Percentiles rank a stretch among this genome's conserved stretches.
Evolutionary conservation across 495 filamentous ascomycete genomes (phyloP).

Genomic region (Rhypophila decipiens): DNA sequence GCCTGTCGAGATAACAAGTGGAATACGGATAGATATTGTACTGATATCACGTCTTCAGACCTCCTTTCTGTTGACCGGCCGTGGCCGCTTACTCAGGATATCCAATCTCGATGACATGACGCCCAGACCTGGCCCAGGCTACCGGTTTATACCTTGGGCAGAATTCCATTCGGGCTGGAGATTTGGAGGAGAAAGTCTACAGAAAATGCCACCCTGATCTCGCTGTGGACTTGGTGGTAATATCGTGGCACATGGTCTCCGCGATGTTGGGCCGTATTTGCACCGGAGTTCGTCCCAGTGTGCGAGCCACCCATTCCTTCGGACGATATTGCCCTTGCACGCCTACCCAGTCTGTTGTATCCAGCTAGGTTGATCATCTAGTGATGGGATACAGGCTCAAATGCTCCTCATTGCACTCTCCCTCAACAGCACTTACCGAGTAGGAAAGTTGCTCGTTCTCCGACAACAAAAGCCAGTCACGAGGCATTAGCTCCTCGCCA

Average conservation of each 20-base stretch:
- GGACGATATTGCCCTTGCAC: not conserved
- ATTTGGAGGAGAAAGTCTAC: too few relatives aligned
- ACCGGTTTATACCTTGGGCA: not conserved
- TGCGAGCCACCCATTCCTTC: not conserved
- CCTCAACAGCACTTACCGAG: not conserved
- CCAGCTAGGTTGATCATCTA: not conserved
- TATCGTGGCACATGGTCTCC: not conserved
- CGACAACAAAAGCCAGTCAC: not conserved
- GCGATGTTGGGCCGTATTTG: not conserved
- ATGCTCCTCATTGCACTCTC: slow-evolving; percentile 1
- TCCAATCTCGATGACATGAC: not conserved
- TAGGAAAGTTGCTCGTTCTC: not conserved
- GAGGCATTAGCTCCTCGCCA: not conserved
- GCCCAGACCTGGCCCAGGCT: not conserved
- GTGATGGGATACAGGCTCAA: slow-evolving; percentile 6
- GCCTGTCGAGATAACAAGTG: too few relatives aligned
- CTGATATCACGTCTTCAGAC: not conserved
- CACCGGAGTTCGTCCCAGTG: too few relatives aligned
- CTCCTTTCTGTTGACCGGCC: not conserved
- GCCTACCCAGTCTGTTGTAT: not conserved
- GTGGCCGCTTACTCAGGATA: not conserved
- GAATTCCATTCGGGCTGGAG: not conserved
- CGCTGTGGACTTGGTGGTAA: not conserved
- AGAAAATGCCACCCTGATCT: not conserved
- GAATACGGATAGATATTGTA: too few relatives aligned